Percentiles rank a stretch among this genome's conserved stretches.
These are phyloP conservation scores for Hortaea sp. DNA, from an alignment of 2,329 filamentous ascomycete genomes.

Conservation along the genomic window DNA sequence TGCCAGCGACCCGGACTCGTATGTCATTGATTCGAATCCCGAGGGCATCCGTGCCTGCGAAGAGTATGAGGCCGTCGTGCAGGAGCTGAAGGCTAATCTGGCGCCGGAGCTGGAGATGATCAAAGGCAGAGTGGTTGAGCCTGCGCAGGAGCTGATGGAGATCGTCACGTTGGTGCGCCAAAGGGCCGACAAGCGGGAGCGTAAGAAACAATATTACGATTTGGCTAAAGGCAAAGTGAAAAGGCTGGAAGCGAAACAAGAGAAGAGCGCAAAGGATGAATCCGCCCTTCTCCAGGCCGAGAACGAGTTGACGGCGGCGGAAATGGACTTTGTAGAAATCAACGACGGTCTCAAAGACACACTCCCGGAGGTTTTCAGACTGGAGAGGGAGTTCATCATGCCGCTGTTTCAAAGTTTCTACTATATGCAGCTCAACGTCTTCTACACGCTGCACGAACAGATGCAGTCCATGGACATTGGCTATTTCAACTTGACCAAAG, in stretches of 20 bases:
- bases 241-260: slow-evolving; percentile 96
- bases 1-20: slow-evolving; percentile 81
- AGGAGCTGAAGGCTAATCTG: slow-evolving; percentile 79
- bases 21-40: slow-evolving; percentile 72
- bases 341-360: slow-evolving; percentile 96
- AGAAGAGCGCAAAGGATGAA: slow-evolving; percentile 90
- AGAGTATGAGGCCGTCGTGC: slow-evolving; percentile 86
- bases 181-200: slow-evolving; percentile 76
- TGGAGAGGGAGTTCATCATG: slow-evolving; percentile 91
- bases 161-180: slow-evolving; percentile 95
- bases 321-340: slow-evolving; percentile 95
- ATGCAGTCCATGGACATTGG: slow-evolving; percentile 97
- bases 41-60: slow-evolving; percentile 93
- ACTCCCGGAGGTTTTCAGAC: slow-evolving; percentile 76
- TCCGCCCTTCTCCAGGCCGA: slow-evolving; percentile 96
- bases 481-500: slow-evolving; percentile 86
- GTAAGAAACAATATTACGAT: slow-evolving; percentile 96
- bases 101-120: slow-evolving; percentile 96
- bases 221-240: slow-evolving; percentile 73
- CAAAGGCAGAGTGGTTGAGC: slow-evolving; percentile 78
- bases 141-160: slow-evolving; percentile 84
- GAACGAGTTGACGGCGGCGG: slow-evolving; percentile 79
- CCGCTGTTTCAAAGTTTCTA: slow-evolving; percentile 98
- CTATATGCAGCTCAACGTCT: slow-evolving; percentile 99
- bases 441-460: slow-evolving; percentile 94